Base-by-base conservation (phyloP, 805 yeast species). In the Myxozyma nipponensis region DNA sequence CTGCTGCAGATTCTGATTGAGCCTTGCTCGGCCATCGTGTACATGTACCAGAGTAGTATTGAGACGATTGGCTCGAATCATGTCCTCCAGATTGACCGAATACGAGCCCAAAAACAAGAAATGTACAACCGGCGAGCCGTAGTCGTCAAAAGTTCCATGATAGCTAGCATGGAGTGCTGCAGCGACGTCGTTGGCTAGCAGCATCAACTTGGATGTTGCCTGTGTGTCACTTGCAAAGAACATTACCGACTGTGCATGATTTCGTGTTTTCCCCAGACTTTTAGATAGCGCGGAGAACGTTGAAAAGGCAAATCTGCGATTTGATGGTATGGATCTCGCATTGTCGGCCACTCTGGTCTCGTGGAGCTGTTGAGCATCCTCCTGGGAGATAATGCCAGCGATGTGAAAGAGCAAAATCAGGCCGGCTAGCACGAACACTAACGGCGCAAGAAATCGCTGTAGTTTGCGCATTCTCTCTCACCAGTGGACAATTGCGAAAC, bases 21-120 rank as follows among this genome's bases (percentile, higher is more conserved):
- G 42, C 30, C 50, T 22, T 4, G 58, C 51, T 5, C 58, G 38
- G n/a, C 46, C 58, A 26, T 54, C 57, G 30, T 51, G 56, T 5
- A 54, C 24, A 18, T 24, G 40, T 3, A 54, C 46, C 17, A 37
- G 4, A 6, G 48, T 23, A 9, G 13, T 17, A 22, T 52, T 42
- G 28, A 47, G 38, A 5, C 53, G 54, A 36, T 41, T 40, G 19
- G 49, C 49, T 32, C 22, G 28, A 17, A 28, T 18, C n/a, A 54
- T 25, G 19, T 44, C 40, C 4, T 47, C 53, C 9, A 54, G 46
- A 15, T 54, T 34, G 3, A 39, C 44, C 5, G 56, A 49, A 19
- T 54, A 54, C 10, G 58, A 47, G 6, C 58, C 58, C 49, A 52
- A 28, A 25, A 43, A 54, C 10, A 54, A 19, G 7, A 54, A 21